Conservation (phyloP, 495 filamentous ascomycete species). For the Penicillium silybi region DNA sequence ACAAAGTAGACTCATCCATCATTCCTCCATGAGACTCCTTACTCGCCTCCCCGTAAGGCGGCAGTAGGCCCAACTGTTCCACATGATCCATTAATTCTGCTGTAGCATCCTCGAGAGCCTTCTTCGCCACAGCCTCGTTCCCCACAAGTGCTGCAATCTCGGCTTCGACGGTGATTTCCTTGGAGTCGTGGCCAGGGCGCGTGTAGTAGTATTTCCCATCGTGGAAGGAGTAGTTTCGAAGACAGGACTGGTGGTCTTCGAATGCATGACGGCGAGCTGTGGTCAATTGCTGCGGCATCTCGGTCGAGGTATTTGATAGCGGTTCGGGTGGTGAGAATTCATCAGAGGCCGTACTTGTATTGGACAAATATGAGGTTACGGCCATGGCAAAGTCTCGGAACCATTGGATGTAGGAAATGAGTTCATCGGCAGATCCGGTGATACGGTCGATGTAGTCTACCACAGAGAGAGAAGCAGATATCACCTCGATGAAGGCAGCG, state of each 20-base stretch:
- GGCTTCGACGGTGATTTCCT: slow-evolving; percentile 30
- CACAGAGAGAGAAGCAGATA: slow-evolving; percentile 44
- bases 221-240: slow-evolving; percentile 37
- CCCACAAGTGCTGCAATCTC: slow-evolving; percentile 19
- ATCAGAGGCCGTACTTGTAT: background rate
- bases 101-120: slow-evolving; percentile 19
- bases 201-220: slow-evolving; percentile 41
- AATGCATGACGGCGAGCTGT: slow-evolving; percentile 26
- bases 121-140: slow-evolving; percentile 8
- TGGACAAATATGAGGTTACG: slow-evolving; percentile 15
- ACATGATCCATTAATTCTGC: slow-evolving; percentile 15
- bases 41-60: background rate
- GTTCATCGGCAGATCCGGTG: slow-evolving; percentile 14
- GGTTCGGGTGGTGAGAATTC: background rate
- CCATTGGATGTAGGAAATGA: slow-evolving; percentile 26
- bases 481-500: slow-evolving; percentile 40
- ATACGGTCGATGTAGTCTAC: slow-evolving; percentile 51
- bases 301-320: background rate
- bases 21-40: background rate
- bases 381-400: slow-evolving; percentile 31
- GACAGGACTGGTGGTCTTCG: slow-evolving; percentile 36
- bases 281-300: slow-evolving; percentile 19
- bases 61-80: slow-evolving; percentile 19
- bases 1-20: background rate
- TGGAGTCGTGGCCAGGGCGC: slow-evolving; percentile 31